Evolutionary conservation across 1,284 basidiomycete species (phyloP).

Genomic region (Tranzscheliella williamsii): DNA sequence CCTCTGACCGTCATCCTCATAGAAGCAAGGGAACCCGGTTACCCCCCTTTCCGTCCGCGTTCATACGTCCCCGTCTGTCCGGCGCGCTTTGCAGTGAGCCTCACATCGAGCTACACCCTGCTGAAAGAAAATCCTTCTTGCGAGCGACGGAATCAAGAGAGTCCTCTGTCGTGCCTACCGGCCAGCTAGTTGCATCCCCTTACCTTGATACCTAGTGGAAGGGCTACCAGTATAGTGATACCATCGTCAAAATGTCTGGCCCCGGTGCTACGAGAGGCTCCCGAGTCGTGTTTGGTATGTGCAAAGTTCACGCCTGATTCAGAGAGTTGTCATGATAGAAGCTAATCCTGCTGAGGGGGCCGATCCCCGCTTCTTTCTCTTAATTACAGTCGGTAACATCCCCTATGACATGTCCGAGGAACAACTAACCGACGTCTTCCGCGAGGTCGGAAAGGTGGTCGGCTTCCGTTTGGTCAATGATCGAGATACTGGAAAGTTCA

Average conservation of each 20-base stretch:
- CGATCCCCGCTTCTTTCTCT: no score
- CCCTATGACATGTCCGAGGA: conserved; percentile 60
- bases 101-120: no score
- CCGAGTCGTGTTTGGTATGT: conserved; percentile 39
- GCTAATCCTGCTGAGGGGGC: background rate
- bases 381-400: conserved; percentile 57
- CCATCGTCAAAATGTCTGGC: conserved; percentile 17
- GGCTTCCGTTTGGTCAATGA: conserved; percentile 74
- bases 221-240: background rate
- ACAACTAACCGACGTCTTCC: conserved; percentile 57
- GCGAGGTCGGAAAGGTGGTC: conserved; percentile 57
- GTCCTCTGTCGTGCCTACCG: no score
- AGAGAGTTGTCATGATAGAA: background rate
- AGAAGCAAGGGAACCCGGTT: no score
- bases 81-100: no score
- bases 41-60: no score
- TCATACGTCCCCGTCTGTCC: no score
- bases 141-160: no score
- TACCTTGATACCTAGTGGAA: no score
- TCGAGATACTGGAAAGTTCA: conserved; percentile 89
- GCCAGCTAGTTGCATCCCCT: no score
- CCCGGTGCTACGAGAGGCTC: conserved; percentile 30
- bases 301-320: background rate
- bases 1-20: no score
- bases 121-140: no score